These are phyloP conservation scores for Candida nemodendra DNA, from an alignment of 805 yeast species.

Conservation along the genomic window DNA sequence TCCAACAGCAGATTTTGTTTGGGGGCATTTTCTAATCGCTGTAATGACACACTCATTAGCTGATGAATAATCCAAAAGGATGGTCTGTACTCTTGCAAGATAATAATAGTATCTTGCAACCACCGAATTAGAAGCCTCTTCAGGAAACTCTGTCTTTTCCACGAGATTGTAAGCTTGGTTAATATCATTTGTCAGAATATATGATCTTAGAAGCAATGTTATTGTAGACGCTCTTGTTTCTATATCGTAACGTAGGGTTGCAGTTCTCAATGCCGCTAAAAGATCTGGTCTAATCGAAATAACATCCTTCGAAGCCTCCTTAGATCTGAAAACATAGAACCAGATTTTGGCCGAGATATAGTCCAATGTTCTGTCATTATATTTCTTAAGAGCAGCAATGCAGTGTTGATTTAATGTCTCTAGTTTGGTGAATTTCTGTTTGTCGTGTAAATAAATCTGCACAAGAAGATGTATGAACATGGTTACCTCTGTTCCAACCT, in stretches of 20 bases:
- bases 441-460: slow-evolving; percentile 74
- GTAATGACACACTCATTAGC: slow-evolving; percentile 89
- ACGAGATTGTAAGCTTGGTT: slow-evolving; percentile 86
- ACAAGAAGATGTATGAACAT: slow-evolving; percentile 75
- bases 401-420: slow-evolving; percentile 53
- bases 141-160: slow-evolving; percentile 86
- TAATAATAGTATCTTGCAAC: slow-evolving; percentile 91
- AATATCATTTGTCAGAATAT: slow-evolving; percentile 73
- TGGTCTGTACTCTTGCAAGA: slow-evolving; percentile 84
- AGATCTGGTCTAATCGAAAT: slow-evolving; percentile 65
- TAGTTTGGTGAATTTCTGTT: slow-evolving; percentile 46
- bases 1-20: slow-evolving; percentile 78
- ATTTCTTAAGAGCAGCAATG: slow-evolving; percentile 53
- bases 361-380: slow-evolving; percentile 83
- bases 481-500: slow-evolving; percentile 74
- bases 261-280: slow-evolving; percentile 75
- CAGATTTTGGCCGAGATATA: slow-evolving; percentile 85
- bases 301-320: slow-evolving; percentile 58
- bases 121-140: slow-evolving; percentile 71
- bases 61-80: slow-evolving; percentile 87
- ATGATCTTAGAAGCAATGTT: slow-evolving; percentile 81
- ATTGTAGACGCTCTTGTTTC: slow-evolving; percentile 89
- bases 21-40: slow-evolving; percentile 97
- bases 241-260: slow-evolving; percentile 86
- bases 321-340: slow-evolving; percentile 83